Base-by-base conservation (phyloP, 192 early-diverging fungal species). In the Backusella mclennaniae region DNA sequence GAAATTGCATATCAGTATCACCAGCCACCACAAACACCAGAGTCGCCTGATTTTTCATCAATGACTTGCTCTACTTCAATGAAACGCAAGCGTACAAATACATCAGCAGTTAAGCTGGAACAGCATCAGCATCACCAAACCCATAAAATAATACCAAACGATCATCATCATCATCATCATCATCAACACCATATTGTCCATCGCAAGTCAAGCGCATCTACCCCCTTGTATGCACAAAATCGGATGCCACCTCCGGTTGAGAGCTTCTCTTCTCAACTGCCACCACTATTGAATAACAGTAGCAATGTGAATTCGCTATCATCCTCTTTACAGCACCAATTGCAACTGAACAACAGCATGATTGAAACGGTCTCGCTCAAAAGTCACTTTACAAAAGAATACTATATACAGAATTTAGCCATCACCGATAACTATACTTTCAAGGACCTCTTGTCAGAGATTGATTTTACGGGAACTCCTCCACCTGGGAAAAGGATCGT, bases 401-500 rank as follows among this genome's bases (percentile, higher is more conserved):
- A 73, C 49, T 81, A 74, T 73, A 72, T 81, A 71, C 71, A 68
- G 23, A 81, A 81, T 73, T 66, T 81, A n/a, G 80, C 76, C 38
- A 81, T 81, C 56, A 77, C 80, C 31, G 76, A 81, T 35, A 74
- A 46, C 15, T 81, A 77, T 70, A 81, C 80, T 19, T 81, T 81
- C 39, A 35, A 76, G 44, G 76, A 81, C 49, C 38, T 76, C n/a
- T 44, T 81, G 35, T 46, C 71, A 44, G 75, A 77, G 63, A 77
- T 81, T 31, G 80, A 81, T 36, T 41, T 76, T 66, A 74, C 76
- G 14, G 74, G 74, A 26, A 41, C 36, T 4, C 73, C 82, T 42
- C 82, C 82, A n/a, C 79, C 76, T 23, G 82, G 82, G 8, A 83
- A 83, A 72, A 63, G 79, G 23, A 77, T 83, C 23, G 70, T 83